Conservation (phyloP, 2,329 filamentous ascomycete genomes). For the Stagonosporopsis vannaccii region DNA sequence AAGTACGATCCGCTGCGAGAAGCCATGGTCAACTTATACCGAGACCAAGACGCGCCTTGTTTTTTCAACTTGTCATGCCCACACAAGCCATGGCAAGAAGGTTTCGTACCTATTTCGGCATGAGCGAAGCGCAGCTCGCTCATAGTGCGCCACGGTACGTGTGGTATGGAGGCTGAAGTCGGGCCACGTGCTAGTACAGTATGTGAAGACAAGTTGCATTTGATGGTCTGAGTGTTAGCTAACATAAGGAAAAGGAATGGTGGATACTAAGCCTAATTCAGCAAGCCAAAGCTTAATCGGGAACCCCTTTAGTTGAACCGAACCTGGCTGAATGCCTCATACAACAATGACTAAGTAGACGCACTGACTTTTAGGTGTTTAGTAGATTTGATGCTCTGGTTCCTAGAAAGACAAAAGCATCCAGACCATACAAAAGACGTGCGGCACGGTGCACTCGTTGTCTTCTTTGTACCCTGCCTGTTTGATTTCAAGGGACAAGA, state of each 20-base stretch:
- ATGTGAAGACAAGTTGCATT: background rate
- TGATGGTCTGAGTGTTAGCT: background rate
- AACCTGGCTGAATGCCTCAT: no score
- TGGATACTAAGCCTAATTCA: background rate
- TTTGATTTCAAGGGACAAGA: no score
- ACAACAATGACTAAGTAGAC: no score
- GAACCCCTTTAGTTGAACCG: background rate
- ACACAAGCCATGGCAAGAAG: background rate
- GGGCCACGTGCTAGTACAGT: background rate
- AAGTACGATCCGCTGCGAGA: no score
- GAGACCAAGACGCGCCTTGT: background rate
- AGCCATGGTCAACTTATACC: background rate
- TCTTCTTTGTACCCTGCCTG: no score
- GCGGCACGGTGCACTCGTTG: no score
- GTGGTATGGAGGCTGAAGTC: background rate
- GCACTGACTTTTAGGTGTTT: no score
- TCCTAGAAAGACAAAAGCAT: no score
- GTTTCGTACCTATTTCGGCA: slow-evolving; percentile 4
- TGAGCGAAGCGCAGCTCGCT: background rate
- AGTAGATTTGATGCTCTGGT: background rate
- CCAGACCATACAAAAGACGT: no score
- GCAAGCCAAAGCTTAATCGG: background rate
- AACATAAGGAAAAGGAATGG: background rate
- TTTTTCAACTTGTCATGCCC: background rate
- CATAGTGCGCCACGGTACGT: background rate